Percentiles rank a stretch among this genome's conserved stretches.
These are phyloP conservation scores for Schrenkiella parvula DNA, from an alignment of 345 rosid species.

Conservation along the genomic window DNA sequence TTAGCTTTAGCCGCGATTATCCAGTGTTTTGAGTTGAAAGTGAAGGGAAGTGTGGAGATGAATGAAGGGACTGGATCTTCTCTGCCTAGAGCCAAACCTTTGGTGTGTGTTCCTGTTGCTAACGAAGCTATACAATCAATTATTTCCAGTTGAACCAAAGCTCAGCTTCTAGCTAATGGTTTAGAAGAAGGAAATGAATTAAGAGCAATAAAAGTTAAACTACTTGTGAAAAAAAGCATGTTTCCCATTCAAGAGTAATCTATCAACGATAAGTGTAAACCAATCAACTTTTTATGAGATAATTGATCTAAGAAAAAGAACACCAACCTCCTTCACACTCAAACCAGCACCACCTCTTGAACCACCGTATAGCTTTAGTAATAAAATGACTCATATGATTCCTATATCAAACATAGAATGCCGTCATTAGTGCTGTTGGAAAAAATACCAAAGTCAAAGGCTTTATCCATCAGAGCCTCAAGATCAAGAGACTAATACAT, in stretches of 20 bases:
- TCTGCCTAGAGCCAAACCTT: slow-evolving; percentile 48
- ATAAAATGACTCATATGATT: no score
- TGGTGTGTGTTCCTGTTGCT: slow-evolving; percentile 47
- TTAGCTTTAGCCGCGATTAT: slow-evolving; percentile 21
- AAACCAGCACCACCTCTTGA: no score
- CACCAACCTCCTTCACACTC: no score
- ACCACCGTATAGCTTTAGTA: no score
- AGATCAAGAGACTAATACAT: no score
- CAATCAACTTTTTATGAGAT: no score
- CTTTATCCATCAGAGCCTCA: no score
- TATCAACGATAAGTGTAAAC: no score
- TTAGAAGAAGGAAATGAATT: background rate
- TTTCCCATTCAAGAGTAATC: background rate
- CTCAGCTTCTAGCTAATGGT: background rate
- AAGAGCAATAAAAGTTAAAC: background rate
- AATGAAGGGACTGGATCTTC: slow-evolving; percentile 52
- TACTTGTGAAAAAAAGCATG: background rate
- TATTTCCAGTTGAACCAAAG: background rate
- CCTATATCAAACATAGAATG: no score
- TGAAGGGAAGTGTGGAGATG: slow-evolving; percentile 45
- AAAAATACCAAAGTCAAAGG: no score
- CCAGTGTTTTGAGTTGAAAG: slow-evolving; percentile 35
- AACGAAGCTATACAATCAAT: slow-evolving; percentile 21
- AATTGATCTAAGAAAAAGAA: no score
- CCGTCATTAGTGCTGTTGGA: no score